Conservation (phyloP, 1,284 basidiomycete species). For the Abortiporus biennis region DNA sequence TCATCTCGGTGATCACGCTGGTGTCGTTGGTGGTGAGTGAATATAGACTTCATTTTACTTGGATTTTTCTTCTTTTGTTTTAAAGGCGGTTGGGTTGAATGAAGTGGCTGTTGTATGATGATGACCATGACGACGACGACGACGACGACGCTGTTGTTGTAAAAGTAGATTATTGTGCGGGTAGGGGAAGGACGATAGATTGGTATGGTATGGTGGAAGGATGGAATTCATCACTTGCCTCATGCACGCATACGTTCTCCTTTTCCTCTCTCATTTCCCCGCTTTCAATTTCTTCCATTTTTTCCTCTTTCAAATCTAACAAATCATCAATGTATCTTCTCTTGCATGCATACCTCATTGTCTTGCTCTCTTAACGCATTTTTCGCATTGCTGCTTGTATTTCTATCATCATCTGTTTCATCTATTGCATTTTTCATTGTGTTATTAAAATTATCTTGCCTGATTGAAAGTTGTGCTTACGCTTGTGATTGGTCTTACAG, state of each 20-base stretch:
- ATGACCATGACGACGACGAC: too few species aligned
- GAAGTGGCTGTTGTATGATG: not conserved
- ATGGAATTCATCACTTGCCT: not conserved
- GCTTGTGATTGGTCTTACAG: not conserved
- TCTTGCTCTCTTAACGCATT: not conserved
- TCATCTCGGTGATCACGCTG: slow-evolving; percentile 1
- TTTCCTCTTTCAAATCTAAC: not conserved
- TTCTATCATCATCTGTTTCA: not conserved
- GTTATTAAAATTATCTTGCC: too few species aligned
- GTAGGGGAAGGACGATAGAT: not conserved
- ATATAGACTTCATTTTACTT: not conserved
- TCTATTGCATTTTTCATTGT: too few species aligned
- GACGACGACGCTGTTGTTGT: too few species aligned
- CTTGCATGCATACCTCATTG: not conserved
- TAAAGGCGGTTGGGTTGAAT: not conserved
- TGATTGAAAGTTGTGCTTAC: not conserved
- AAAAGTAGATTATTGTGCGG: not conserved
- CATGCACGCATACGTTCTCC: not conserved
- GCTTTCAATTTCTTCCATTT: not conserved
- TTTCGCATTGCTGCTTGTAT: not conserved
- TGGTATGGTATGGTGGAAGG: not conserved
- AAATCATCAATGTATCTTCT: too few species aligned
- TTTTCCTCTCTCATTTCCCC: not conserved
- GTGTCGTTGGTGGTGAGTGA: slow-evolving; percentile 11
- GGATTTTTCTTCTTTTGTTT: not conserved